phyloP scores from a whole-genome alignment of 1,284 basidiomycete genomes.

The Ustilago trichophora region DNA sequence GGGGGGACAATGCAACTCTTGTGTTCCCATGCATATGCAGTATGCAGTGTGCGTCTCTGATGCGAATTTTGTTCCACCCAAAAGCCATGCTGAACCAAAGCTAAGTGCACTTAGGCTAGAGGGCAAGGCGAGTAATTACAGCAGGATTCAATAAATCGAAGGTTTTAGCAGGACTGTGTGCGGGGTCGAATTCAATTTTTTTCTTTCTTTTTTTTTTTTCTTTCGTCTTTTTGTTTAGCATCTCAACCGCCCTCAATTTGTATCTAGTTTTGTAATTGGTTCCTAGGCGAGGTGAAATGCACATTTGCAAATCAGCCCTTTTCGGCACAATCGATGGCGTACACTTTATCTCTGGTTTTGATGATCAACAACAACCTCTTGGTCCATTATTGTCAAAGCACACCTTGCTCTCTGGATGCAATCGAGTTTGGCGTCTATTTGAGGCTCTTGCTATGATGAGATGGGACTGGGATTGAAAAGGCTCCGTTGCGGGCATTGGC shows the following conservation, averaged over 20 bases:
- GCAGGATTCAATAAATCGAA: too few relatives aligned
- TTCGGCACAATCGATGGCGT: slow-evolving; percentile 4
- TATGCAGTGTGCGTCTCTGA: slow-evolving; percentile 4
- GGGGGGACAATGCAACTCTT: too few relatives aligned
- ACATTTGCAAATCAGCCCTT: neutral
- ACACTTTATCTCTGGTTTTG: neutral
- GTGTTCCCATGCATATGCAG: slow-evolving; percentile 6
- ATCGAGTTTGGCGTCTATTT: neutral
- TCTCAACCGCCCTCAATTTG: neutral
- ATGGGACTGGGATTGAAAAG: too few relatives aligned
- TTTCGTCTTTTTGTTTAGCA: too few relatives aligned
- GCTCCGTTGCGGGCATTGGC: too few relatives aligned
- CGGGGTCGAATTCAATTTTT: too few relatives aligned
- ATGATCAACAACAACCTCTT: too few relatives aligned
- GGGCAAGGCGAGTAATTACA: too few relatives aligned
- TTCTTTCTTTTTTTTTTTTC: too few relatives aligned
- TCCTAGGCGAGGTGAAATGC: too few relatives aligned
- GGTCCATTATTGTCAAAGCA: neutral
- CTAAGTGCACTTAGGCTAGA: neutral
- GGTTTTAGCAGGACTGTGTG: too few relatives aligned
- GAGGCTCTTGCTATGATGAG: too few relatives aligned
- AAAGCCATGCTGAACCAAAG: neutral
- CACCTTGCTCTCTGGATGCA: neutral
- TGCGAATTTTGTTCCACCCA: neutral
- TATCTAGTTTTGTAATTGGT: neutral